Evolutionary conservation across 495 filamentous ascomycete species (phyloP), one percentile per base, ranked within the genome.

Genomic region (Daldinia loculata): DNA sequence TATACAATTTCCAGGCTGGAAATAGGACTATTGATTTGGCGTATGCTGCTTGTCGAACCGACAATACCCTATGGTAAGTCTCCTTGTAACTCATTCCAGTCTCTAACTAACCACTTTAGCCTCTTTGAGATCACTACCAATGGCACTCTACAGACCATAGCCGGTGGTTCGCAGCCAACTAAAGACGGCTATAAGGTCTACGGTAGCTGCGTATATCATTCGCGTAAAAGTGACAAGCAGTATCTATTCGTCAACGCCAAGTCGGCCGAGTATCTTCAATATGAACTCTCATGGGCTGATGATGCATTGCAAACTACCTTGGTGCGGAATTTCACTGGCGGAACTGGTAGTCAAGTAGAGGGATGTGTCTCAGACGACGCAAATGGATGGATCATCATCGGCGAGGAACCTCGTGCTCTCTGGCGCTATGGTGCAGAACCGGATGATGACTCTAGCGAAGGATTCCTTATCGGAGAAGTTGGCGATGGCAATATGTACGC

Each of bases 221-320:
- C 74, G 12, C 68, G 59, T 11, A 74, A 30, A 17, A 75, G 48
- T 41, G 74, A 66, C 55, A 78, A 79, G 34, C 70, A 76, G 29
- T 80, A 78, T 45, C 74, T 80, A n/a, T 80, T 80, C 34, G 75
- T 75, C 48, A 81, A 80, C 30, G 76, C 79, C 4, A 81, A 80
- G 56, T 72, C 73, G 2, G 76, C 79, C 11, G 69, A 77, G 24
- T 78, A 78, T 55, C 75, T 80, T 19, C 77, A 81, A 53, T 80
- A 76, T 32, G 75, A 78, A 24, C 51, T 80, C 24, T 56, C 74
- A 15, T 73, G 75, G 56, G 73, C 45, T 5, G 63, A 75, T 24
- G 75, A 71, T 12, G 39, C 64, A 5, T 76, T 78, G n/a, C 56
- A 70, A n/a, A 78, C 79, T 6, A 77, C 43, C 1, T 69, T 81